Evolutionary conservation across 225 moss, liverwort and hornwort species (phyloP).

Genomic region (Anthoceros angustus): DNA sequence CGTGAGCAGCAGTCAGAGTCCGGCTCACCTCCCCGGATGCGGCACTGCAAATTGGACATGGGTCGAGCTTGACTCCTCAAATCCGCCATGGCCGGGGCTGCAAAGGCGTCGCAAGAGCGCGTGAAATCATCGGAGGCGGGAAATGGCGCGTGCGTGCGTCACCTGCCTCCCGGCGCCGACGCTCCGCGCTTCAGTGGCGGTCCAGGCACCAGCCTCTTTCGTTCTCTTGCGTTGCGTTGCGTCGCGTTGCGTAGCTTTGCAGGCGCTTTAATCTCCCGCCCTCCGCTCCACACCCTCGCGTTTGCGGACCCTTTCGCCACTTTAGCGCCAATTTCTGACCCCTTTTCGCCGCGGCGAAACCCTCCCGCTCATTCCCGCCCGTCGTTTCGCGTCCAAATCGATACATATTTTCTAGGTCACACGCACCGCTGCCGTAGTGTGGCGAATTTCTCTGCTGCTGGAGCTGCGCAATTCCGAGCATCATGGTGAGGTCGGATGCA

Average conservation of each 20-base stretch:
- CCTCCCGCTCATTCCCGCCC: background rate
- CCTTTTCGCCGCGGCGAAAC: background rate
- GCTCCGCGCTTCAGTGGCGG: background rate
- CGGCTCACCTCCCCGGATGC: slow-evolving; percentile 2
- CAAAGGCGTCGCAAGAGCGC: background rate
- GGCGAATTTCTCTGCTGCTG: too few species aligned
- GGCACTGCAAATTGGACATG: slow-evolving; percentile 5
- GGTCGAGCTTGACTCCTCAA: slow-evolving; percentile 5
- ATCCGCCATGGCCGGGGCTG: slow-evolving; percentile 4
- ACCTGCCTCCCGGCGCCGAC: slow-evolving; percentile 1
- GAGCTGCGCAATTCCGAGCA: too few species aligned
- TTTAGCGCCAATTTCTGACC: background rate
- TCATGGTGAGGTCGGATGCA: too few species aligned
- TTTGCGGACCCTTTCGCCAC: background rate
- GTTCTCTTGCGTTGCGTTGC: too few species aligned
- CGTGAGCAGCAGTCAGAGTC: too few species aligned
- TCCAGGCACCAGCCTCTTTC: too few species aligned
- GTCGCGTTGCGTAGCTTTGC: slow-evolving; percentile 4
- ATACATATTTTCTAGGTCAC: too few species aligned
- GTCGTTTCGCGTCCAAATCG: too few species aligned
- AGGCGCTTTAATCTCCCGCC: slow-evolving; percentile 4
- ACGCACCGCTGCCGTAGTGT: too few species aligned
- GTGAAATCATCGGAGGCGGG: background rate
- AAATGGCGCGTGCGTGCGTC: too few species aligned
- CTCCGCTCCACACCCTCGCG: slow-evolving; percentile 1